Percentiles rank a stretch among this genome's conserved stretches.
Evolutionary conservation across 1,284 basidiomycete genomes (phyloP).

Genomic region (Vanrija humicola): DNA sequence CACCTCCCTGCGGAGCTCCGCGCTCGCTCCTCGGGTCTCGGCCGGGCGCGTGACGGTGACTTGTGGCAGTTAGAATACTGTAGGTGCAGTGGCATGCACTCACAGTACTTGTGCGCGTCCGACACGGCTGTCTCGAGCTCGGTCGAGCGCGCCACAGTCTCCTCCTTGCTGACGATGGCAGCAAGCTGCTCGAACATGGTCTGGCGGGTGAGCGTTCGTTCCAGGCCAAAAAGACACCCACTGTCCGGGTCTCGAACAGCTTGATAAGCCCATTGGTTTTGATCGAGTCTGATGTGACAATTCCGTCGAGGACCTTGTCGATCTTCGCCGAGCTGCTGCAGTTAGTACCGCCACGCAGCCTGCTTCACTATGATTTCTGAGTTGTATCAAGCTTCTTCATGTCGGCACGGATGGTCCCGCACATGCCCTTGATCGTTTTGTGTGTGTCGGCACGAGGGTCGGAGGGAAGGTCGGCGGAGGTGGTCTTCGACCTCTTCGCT

Average conservation of each 20-base stretch:
- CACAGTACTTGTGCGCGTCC: too few species aligned
- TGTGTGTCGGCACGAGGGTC: too few species aligned
- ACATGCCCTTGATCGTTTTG: too few species aligned
- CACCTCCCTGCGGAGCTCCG: background rate
- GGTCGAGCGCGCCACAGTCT: background rate
- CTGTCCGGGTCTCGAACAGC: constrained; percentile 2
- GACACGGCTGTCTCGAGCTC: background rate
- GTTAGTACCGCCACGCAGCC: background rate
- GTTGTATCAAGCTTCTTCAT: too few species aligned
- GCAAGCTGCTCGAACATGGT: background rate
- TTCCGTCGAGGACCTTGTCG: background rate
- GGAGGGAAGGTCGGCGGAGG: too few species aligned
- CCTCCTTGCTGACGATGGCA: background rate
- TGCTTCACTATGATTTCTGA: background rate
- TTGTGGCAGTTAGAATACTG: too few species aligned
- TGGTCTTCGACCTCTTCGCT: too few species aligned
- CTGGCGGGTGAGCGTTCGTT: background rate
- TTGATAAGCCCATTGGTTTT: background rate
- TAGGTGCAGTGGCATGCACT: too few species aligned
- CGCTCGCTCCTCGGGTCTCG: background rate
- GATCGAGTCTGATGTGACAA: background rate
- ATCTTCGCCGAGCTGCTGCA: background rate
- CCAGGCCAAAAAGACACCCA: background rate
- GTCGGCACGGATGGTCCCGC: too few species aligned
- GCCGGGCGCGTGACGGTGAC: background rate